These are phyloP conservation scores for Blastobotrys capitulatus DNA, from an alignment of 1,139 yeast genomes.

Conservation along the genomic window DNA sequence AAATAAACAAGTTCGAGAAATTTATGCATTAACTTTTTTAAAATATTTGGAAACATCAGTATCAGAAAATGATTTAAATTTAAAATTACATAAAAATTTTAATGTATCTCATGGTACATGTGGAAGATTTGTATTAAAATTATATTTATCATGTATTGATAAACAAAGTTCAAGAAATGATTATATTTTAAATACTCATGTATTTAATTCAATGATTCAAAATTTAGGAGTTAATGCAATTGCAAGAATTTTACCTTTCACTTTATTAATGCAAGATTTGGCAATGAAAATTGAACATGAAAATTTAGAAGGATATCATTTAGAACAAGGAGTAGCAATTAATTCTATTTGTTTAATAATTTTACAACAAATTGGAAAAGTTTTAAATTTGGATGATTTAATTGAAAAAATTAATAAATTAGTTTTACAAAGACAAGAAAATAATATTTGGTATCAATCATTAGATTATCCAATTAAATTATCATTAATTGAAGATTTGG, in stretches of 20 bases:
- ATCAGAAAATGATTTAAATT: conserved; percentile 13
- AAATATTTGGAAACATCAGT: conserved; percentile 21
- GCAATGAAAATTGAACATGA: conserved; percentile 13
- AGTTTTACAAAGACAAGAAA: conserved; percentile 18
- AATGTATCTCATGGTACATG: conserved; percentile 21
- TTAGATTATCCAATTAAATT: conserved; percentile 16
- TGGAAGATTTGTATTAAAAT: conserved; percentile 20
- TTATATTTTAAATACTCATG: conserved; percentile 19
- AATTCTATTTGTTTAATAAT: conserved; percentile 22
- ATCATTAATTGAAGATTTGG: conserved; percentile 8
- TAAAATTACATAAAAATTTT: conserved; percentile 13
- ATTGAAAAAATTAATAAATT: conserved; percentile 13
- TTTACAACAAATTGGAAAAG: conserved; percentile 21
- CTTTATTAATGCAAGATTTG: conserved; percentile 19
- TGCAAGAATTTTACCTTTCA: conserved; percentile 18
- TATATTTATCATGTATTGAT: conserved; percentile 16
- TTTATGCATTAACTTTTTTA: conserved; percentile 26
- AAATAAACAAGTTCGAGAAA: conserved; percentile 23
- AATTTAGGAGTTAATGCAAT: conserved; percentile 19
- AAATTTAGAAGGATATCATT: conserved; percentile 10
- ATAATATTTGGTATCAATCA: conserved; percentile 19
- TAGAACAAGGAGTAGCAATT: conserved; percentile 23
- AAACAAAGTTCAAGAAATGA: conserved; percentile 15
- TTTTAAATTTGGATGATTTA: conserved; percentile 17
- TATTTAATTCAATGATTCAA: conserved; percentile 17